Evolutionary conservation across 805 yeast species (phyloP), one percentile per base, ranked within the genome.

Genomic region (Candida hungchunana): DNA sequence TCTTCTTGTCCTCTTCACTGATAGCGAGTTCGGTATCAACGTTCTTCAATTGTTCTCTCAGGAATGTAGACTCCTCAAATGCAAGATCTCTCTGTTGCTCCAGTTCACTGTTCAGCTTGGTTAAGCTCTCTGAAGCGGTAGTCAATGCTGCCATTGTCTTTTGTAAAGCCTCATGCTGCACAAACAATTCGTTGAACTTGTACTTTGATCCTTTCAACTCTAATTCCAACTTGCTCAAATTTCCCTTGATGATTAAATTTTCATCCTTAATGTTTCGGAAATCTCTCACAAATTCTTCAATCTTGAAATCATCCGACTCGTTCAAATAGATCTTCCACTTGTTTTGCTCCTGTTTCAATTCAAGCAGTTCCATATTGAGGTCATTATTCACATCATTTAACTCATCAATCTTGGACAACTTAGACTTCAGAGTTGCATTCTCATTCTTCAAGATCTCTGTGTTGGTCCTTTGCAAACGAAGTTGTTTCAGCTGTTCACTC

Each of bases 361-460:
- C 63, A 6, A 73, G 53, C 32, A 73, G 63, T 48, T 75, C 74
- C 19, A 77, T 51, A 44, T 76, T 76, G 18, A 75, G 50, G 5
- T 69, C 68, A 24, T 72, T 67, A 13, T 63, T 62, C 29, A 67
- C 64, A 27, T 64, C 66, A 40, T 75, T 71, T 4, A 73, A 46
- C 2, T 51, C 55, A 19, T 71, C 73, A 29, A 71, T 51, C 8
- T 50, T 44, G 3, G 48, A 38, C 14, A 77, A 29, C 40, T 68
- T 69, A 14, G 61, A 56, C 16, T 56, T 51, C 22, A 79, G 53
- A 0, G 69, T 47, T 0, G 51, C 43, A 36, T 74, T 77, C 42
- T 80, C 82, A 43, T 75, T 80, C 44, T 69, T 73, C 22, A 80
- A 57, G 8, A 80, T 50, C 46, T 75, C 82, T 6, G 59, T 55